These are phyloP conservation scores for Alternaria dauci DNA, from an alignment of 2,329 filamentous ascomycete genomes.

Conservation along the genomic window DNA sequence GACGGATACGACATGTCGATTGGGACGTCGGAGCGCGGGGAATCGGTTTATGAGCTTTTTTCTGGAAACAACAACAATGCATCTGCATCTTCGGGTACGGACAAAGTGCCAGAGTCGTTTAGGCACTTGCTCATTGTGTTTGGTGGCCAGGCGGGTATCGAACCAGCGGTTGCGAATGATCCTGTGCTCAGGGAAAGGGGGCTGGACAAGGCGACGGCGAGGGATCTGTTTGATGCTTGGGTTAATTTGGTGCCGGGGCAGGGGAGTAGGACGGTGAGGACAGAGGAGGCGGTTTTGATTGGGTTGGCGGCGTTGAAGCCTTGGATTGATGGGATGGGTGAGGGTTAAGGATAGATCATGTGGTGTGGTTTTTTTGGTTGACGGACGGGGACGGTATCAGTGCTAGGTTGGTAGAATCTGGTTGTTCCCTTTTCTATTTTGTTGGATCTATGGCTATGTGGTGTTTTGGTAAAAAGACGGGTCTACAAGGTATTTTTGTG, in stretches of 20 bases:
- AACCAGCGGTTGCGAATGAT: conserved; percentile 74
- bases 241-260: conserved; percentile 82
- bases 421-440: no score
- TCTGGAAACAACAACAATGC: conserved; percentile 21
- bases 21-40: conserved; percentile 81
- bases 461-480: no score
- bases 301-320: conserved; percentile 73
- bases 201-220: conserved; percentile 69
- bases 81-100: no score
- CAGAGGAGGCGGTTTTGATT: conserved; percentile 83
- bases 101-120: conserved; percentile 57
- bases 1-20: conserved; percentile 84
- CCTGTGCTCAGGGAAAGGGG: conserved; percentile 67
- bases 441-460: no score
- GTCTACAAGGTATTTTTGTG: no score
- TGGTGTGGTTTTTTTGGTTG: no score
- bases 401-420: no score
- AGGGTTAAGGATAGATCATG: no score
- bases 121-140: conserved; percentile 81
- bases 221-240: conserved; percentile 83
- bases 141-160: conserved; percentile 80
- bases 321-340: conserved; percentile 37
- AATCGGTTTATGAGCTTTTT: conserved; percentile 53
- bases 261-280: conserved; percentile 81
- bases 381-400: no score